These are phyloP conservation scores for Onygenales sp. DNA, from an alignment of 2,329 filamentous ascomycete genomes.

Conservation along the genomic window DNA sequence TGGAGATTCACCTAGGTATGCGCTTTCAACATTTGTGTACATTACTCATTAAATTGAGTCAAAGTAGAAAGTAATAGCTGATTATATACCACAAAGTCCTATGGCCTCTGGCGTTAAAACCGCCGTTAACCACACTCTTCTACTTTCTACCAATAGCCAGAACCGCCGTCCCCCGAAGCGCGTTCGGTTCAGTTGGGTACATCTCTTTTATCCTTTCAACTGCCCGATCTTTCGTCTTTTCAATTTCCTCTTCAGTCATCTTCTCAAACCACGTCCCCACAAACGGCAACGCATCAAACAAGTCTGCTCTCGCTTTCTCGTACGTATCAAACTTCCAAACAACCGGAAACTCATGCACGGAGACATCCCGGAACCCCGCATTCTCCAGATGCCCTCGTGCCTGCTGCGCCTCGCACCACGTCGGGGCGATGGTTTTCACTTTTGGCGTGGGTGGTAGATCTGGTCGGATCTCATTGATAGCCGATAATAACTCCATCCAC, in stretches of 20 bases:
- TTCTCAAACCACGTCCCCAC: not conserved
- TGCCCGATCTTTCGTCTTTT: not conserved
- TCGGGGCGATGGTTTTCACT: not conserved
- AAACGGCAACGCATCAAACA: slow-evolving; percentile 1
- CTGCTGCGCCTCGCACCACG: not conserved
- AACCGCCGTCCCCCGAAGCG: not conserved
- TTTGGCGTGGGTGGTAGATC: not conserved
- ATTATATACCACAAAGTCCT: not conserved
- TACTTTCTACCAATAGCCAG: not conserved
- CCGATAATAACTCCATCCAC: not conserved
- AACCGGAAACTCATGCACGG: not conserved
- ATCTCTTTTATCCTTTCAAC: not conserved
- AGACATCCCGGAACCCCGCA: slow-evolving; percentile 1
- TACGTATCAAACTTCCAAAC: not conserved
- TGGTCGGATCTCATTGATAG: not conserved
- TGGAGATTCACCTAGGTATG: too few species aligned
- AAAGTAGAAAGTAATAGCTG: not conserved
- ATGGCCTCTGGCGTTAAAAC: not conserved
- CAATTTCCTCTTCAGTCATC: not conserved
- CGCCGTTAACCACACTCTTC: not conserved
- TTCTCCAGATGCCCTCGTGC: not conserved
- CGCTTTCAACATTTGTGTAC: too few species aligned
- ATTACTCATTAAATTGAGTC: too few species aligned
- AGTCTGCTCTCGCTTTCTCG: not conserved
- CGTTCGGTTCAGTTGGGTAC: not conserved